These are phyloP conservation scores for Plenodomus tracheiphilus DNA, from an alignment of 2,329 filamentous ascomycete genomes.

Conservation along the genomic window DNA sequence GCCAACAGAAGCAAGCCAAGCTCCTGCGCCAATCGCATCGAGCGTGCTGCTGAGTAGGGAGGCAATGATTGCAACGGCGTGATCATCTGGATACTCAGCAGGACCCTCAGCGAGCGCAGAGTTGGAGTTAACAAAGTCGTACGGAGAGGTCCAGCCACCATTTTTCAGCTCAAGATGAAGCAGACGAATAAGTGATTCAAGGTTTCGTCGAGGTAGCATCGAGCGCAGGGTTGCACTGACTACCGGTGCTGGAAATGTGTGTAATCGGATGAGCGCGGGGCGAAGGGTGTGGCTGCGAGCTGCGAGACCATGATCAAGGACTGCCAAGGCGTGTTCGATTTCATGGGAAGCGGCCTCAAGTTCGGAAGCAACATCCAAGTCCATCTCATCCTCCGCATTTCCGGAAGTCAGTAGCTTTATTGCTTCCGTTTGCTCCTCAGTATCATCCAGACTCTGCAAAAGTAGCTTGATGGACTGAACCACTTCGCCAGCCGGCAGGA, in stretches of 20 bases:
- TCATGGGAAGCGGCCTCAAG: constrained; percentile 53
- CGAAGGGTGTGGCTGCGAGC: constrained; percentile 67
- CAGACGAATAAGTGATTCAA: constrained; percentile 71
- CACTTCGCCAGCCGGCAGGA: constrained; percentile 67
- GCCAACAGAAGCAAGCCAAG: constrained; percentile 61
- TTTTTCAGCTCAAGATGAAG: constrained; percentile 73
- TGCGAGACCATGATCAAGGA: constrained; percentile 66
- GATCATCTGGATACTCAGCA: constrained; percentile 63
- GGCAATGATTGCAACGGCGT: constrained; percentile 70
- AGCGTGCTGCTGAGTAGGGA: constrained; percentile 73
- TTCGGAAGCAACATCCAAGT: constrained; percentile 44
- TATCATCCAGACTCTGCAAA: constrained; percentile 67
- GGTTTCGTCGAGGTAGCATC: constrained; percentile 67
- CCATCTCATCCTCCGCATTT: constrained; percentile 32
- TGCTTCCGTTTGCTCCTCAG: constrained; percentile 32
- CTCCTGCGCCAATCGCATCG: constrained; percentile 73
- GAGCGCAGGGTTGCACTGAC: constrained; percentile 67
- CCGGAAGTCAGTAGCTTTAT: constrained; percentile 47
- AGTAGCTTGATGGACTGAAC: constrained; percentile 67
- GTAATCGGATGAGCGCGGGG: constrained; percentile 70
- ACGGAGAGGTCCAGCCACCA: constrained; percentile 75
- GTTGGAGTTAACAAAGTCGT: constrained; percentile 62
- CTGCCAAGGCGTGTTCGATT: constrained; percentile 68
- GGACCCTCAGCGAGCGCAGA: constrained; percentile 27
- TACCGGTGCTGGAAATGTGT: constrained; percentile 62